Evolutionary conservation across 768 basidiomycete genomes (phyloP).

Genomic region (Inosperma sp.): DNA sequence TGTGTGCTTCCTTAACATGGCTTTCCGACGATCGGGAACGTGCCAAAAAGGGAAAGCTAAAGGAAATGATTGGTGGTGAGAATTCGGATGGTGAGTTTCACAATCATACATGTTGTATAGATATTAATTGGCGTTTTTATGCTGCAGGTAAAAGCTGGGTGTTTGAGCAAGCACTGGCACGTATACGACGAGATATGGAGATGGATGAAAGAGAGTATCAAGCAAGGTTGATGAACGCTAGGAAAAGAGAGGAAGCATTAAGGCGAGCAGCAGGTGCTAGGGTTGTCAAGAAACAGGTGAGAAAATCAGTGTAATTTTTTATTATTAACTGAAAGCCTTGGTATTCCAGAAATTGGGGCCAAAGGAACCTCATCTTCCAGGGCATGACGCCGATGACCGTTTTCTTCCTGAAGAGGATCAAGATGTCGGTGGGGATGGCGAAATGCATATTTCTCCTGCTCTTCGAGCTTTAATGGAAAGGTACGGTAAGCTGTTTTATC

Average conservation of each 20-base stretch:
- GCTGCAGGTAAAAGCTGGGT: slow-evolving; percentile 69
- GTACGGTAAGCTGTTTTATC: slow-evolving; percentile 37
- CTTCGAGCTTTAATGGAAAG: slow-evolving; percentile 76
- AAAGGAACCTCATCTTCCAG: slow-evolving; percentile 5
- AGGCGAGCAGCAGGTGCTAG: slow-evolving; percentile 50
- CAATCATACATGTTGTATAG: background rate
- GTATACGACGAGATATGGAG: slow-evolving; percentile 62
- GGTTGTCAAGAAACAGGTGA: slow-evolving; percentile 58
- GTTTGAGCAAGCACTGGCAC: slow-evolving; percentile 60
- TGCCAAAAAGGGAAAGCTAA: slow-evolving; percentile 60
- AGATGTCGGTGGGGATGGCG: slow-evolving; percentile 29
- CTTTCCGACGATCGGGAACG: slow-evolving; percentile 64
- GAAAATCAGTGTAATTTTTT: background rate
- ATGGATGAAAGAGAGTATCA: slow-evolving; percentile 61
- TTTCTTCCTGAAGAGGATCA: slow-evolving; percentile 66
- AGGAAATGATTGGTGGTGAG: slow-evolving; percentile 33
- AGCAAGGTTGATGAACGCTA: slow-evolving; percentile 51
- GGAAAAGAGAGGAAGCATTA: slow-evolving; percentile 57
- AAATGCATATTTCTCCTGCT: slow-evolving; percentile 65
- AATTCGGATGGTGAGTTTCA: slow-evolving; percentile 25
- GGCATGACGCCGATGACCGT: slow-evolving; percentile 51
- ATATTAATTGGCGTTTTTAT: background rate
- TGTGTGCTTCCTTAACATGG: slow-evolving; percentile 76
- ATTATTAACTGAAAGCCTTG: background rate
- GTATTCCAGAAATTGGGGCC: slow-evolving; percentile 4